Evolutionary conservation across 306 rosid species (phyloP).

Genomic region (Sicyos baderoa): DNA sequence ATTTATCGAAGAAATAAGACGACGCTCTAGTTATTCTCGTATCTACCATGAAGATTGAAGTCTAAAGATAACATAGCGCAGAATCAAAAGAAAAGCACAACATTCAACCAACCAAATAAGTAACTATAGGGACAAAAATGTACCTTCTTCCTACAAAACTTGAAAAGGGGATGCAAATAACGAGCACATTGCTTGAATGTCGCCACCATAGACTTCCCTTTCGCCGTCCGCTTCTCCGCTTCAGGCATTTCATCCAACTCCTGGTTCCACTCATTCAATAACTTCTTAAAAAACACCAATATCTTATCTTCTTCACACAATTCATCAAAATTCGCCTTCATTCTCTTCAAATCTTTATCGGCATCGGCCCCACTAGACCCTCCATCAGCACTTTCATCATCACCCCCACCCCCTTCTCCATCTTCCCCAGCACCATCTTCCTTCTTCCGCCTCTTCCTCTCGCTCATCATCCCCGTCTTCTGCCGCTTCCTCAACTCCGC

Average conservation of each 20-base stretch:
- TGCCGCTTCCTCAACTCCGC: slow-evolving; percentile 93
- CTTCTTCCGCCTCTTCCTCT: slow-evolving; percentile 67
- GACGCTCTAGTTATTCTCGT: background rate
- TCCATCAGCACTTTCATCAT: slow-evolving; percentile 68
- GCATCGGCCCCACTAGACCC: slow-evolving; percentile 65
- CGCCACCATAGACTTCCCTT: slow-evolving; percentile 92
- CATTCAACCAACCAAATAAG: background rate
- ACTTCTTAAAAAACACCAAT: slow-evolving; percentile 76
- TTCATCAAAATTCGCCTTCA: slow-evolving; percentile 83
- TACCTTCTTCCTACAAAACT: slow-evolving; percentile 97
- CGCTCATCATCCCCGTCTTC: slow-evolving; percentile 77
- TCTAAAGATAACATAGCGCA: background rate
- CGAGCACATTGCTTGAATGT: slow-evolving; percentile 96
- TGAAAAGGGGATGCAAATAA: slow-evolving; percentile 79
- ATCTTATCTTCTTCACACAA: slow-evolving; percentile 83
- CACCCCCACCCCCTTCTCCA: slow-evolving; percentile 63
- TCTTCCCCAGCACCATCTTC: slow-evolving; percentile 63
- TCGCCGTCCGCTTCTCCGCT: slow-evolving; percentile 73
- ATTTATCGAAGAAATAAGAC: background rate
- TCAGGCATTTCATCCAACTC: slow-evolving; percentile 77
- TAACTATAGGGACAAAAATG: background rate
- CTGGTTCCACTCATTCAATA: slow-evolving; percentile 92
- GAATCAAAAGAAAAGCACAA: background rate
- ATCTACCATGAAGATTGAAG: background rate
- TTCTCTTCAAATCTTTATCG: slow-evolving; percentile 63